Percentiles rank a stretch among this genome's conserved stretches.
Evolutionary conservation across 2,329 filamentous ascomycete species (phyloP).

Genomic region (Colletotrichum sidae): DNA sequence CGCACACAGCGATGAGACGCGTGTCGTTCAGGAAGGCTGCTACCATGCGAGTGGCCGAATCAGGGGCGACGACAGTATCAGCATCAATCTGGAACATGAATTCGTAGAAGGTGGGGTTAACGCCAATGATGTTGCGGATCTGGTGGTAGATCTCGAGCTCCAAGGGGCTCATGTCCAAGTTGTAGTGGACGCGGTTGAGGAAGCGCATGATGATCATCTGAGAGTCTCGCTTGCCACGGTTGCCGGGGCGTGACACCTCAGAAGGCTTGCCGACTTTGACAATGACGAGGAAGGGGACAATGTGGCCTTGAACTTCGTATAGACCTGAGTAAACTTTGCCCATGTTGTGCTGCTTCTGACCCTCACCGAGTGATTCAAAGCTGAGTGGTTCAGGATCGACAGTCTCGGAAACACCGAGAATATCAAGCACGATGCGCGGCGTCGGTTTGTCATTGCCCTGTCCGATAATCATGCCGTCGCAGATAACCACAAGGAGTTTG

Average conservation of each 20-base stretch:
- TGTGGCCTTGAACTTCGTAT: conserved; percentile 97
- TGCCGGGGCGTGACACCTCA: conserved; percentile 93
- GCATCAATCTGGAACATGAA: conserved; percentile 97
- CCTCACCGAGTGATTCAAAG: conserved; percentile 96
- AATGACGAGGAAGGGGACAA: conserved; percentile 95
- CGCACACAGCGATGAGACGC: conserved; percentile 91
- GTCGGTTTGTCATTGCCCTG: conserved; percentile 97
- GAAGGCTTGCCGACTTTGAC: conserved; percentile 99
- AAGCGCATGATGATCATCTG: conserved; percentile 99
- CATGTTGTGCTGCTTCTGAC: conserved; percentile 99
- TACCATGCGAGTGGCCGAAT: conserved; percentile 93
- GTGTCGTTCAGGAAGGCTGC: conserved; percentile 92
- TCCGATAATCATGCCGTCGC: conserved; percentile 99
- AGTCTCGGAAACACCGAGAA: conserved; percentile 92
- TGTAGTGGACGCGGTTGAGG: conserved; percentile 99
- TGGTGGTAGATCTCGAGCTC: conserved; percentile 99
- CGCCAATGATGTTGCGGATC: conserved; percentile 97
- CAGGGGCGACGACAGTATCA: conserved; percentile 91
- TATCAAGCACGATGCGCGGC: conserved; percentile 94
- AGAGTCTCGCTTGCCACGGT: conserved; percentile 98
- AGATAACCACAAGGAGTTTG: conserved; percentile 91
- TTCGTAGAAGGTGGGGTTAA: conserved; percentile 98
- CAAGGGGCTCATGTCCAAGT: conserved; percentile 92
- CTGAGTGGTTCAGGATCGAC: conserved; percentile 96
- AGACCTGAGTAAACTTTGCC: conserved; percentile 98